These are phyloP conservation scores for Xylariaceae sp. DNA, from an alignment of 2,329 filamentous ascomycete species.

Conservation along the genomic window DNA sequence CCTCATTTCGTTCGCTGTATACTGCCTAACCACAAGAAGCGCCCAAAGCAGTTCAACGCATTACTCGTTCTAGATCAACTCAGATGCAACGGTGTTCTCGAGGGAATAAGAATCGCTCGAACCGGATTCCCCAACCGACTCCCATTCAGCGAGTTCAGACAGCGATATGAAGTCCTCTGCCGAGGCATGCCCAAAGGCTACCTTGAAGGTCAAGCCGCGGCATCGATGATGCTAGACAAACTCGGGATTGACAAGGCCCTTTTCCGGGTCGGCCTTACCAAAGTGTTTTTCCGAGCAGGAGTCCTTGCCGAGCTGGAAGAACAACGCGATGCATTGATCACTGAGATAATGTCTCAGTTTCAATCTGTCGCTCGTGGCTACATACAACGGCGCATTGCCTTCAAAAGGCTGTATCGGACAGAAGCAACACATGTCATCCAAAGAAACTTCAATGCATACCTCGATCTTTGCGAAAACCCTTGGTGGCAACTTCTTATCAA, in stretches of 20 bases:
- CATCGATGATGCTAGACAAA: conserved; percentile 83
- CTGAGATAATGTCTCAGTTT: conserved; percentile 89
- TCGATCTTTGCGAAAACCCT: conserved; percentile 83
- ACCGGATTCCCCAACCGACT: conserved; percentile 96
- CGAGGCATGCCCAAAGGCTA: conserved; percentile 84
- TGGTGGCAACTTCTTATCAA: conserved; percentile 96
- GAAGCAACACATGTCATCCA: conserved; percentile 95
- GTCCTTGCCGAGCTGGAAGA: conserved; percentile 96
- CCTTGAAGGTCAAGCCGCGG: conserved; percentile 81
- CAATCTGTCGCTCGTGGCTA: conserved; percentile 91
- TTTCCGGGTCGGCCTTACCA: conserved; percentile 91
- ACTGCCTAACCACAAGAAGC: conserved; percentile 95
- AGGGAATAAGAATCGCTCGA: conserved; percentile 93
- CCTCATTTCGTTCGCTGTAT: conserved; percentile 98
- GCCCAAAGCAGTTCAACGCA: conserved; percentile 86
- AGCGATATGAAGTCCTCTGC: conserved; percentile 93
- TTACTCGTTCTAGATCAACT: conserved; percentile 93
- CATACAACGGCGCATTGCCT: conserved; percentile 78
- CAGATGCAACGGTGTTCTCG: conserved; percentile 98
- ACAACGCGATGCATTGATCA: conserved; percentile 86
- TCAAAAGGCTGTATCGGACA: conserved; percentile 89
- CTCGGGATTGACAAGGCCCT: conserved; percentile 79
- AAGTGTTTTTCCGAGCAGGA: conserved; percentile 96
- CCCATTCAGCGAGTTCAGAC: conserved; percentile 87
- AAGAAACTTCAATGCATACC: conserved; percentile 86